phyloP scores from a whole-genome alignment of 148 eudicot species.

The Pouteria glomerata region DNA sequence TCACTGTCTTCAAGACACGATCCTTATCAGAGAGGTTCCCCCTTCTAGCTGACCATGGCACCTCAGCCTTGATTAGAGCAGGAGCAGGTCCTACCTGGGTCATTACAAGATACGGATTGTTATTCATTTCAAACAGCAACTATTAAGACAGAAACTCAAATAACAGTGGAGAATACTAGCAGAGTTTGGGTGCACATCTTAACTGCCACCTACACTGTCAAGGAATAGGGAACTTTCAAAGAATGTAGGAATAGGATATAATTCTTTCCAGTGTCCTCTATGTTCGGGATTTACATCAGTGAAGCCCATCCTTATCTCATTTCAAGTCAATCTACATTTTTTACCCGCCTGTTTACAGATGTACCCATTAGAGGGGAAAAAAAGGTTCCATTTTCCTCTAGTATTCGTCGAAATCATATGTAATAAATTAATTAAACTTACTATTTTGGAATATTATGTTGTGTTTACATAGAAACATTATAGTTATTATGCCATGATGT shows the following conservation, averaged over 20 bases:
- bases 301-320: neutral
- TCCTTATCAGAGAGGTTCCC: conserved; percentile 79
- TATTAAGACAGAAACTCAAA: neutral
- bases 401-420: too few relatives aligned
- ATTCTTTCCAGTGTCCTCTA: neutral
- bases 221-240: too few relatives aligned
- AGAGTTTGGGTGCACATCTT: neutral
- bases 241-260: too few relatives aligned
- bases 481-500: too few relatives aligned
- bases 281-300: neutral
- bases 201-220: too few relatives aligned
- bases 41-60: conserved; percentile 85
- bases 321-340: neutral
- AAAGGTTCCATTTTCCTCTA: neutral
- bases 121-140: neutral
- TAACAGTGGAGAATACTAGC: neutral
- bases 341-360: neutral
- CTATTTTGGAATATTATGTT: too few relatives aligned
- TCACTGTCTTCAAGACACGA: conserved; percentile 84
- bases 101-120: neutral
- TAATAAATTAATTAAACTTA: too few relatives aligned
- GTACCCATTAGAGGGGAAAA: neutral
- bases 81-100: conserved; percentile 66
- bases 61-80: conserved; percentile 80
- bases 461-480: too few relatives aligned